phyloP scores from a whole-genome alignment of 495 filamentous ascomycete genomes.

The Ascodesmis nigricans region DNA sequence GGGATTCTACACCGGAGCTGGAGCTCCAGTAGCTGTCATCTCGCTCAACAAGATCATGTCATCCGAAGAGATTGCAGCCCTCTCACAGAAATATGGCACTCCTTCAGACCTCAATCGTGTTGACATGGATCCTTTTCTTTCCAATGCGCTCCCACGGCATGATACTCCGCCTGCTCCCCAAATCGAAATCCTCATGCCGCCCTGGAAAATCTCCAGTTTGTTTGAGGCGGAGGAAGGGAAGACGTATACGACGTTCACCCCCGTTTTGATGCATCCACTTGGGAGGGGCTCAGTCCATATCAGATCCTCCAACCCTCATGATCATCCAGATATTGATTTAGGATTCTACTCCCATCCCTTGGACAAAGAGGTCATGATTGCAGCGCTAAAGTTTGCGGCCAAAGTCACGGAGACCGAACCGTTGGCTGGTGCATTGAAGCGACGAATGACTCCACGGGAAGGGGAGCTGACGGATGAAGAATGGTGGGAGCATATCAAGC shows the following conservation, averaged over 20 bases:
- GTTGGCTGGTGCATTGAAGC: not conserved
- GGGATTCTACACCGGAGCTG: slow-evolving; percentile 13
- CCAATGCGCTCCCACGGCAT: no score
- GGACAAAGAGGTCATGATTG: slow-evolving; percentile 1
- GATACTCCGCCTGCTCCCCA: no score
- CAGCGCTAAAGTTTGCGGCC: not conserved
- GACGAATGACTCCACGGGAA: not conserved
- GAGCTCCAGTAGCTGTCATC: slow-evolving; percentile 1
- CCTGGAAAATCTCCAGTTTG: slow-evolving; percentile 1
- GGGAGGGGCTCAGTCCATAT: slow-evolving; percentile 26
- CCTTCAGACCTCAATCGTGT: no score
- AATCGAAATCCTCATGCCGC: not conserved
- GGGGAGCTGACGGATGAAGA: slow-evolving; percentile 28
- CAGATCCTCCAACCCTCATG: not conserved
- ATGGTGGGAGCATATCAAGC: slow-evolving; percentile 29
- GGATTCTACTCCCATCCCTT: not conserved
- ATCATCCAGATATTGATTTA: slow-evolving; percentile 1
- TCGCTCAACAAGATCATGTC: no score
- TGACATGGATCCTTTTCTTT: no score
- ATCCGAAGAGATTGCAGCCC: no score
- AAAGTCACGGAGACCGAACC: slow-evolving; percentile 27
- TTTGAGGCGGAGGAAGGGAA: slow-evolving; percentile 12
- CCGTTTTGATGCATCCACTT: slow-evolving; percentile 16
- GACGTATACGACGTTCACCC: slow-evolving; percentile 14
- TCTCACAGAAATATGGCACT: no score